Evolutionary conservation across 2,329 filamentous ascomycete species (phyloP).

Genomic region (Trichoderma hamatum): DNA sequence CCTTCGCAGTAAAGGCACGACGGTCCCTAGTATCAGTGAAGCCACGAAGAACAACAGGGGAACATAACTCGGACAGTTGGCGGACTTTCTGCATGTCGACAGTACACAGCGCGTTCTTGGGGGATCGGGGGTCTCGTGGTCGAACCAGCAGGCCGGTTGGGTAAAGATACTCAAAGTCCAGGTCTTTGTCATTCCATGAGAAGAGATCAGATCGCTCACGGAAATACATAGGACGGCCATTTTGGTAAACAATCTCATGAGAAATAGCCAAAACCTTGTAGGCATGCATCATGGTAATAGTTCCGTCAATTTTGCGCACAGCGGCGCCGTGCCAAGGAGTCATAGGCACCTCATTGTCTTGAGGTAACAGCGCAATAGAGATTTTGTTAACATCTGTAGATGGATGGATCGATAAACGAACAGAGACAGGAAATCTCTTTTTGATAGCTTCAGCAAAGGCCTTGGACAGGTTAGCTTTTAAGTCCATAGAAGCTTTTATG

Average conservation of each 20-base stretch:
- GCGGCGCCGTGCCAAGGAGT: slow-evolving; percentile 42
- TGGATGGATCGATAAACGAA: slow-evolving; percentile 32
- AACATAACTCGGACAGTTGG: slow-evolving; percentile 51
- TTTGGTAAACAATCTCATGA: slow-evolving; percentile 39
- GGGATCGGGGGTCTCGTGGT: neutral
- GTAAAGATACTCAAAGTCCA: slow-evolving; percentile 31
- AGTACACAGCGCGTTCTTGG: slow-evolving; percentile 4
- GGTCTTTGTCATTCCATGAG: slow-evolving; percentile 27
- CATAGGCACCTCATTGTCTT: slow-evolving; percentile 31
- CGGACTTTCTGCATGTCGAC: slow-evolving; percentile 51
- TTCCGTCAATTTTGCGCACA: slow-evolving; percentile 40
- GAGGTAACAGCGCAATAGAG: slow-evolving; percentile 32
- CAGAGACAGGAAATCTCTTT: slow-evolving; percentile 28
- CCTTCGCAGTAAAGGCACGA: slow-evolving; percentile 50
- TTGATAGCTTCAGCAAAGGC: slow-evolving; percentile 25
- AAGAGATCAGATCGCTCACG: slow-evolving; percentile 41
- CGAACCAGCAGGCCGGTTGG: slow-evolving; percentile 27
- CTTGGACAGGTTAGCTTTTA: neutral
- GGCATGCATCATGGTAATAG: slow-evolving; percentile 30
- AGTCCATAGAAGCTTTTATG: neutral
- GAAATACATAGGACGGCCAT: slow-evolving; percentile 42
- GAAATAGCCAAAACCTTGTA: slow-evolving; percentile 32
- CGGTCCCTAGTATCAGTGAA: slow-evolving; percentile 52
- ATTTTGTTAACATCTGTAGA: slow-evolving; percentile 27
- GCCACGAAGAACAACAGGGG: slow-evolving; percentile 56